These are phyloP conservation scores for Boletus bicolor DNA, from an alignment of 768 basidiomycete species.

Conservation along the genomic window DNA sequence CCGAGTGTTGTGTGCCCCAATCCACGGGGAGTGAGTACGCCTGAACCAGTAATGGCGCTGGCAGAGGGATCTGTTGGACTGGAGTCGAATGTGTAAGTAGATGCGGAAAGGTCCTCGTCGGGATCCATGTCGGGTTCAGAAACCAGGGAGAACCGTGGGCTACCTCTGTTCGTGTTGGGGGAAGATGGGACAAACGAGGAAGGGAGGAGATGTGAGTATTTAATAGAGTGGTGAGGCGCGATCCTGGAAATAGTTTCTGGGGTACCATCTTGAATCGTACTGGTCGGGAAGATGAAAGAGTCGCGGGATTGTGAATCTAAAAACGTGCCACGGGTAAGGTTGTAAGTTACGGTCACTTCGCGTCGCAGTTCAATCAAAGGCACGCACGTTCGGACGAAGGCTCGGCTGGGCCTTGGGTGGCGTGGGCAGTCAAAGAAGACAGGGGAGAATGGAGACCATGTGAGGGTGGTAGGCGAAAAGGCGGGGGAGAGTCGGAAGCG, in stretches of 20 bases:
- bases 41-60: conserved; percentile 5
- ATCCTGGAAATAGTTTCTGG: conserved; percentile 22
- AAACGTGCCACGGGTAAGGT: conserved; percentile 21
- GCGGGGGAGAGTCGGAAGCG: background rate
- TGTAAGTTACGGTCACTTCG: conserved; percentile 8
- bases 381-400: conserved; percentile 27
- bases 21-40: conserved; percentile 23
- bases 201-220: conserved; percentile 13
- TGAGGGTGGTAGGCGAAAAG: background rate
- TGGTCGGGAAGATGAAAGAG: conserved; percentile 39
- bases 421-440: conserved; percentile 10
- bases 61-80: conserved; percentile 7
- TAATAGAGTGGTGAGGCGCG: conserved; percentile 14
- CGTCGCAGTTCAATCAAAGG: conserved; percentile 2
- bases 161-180: conserved; percentile 20
- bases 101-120: conserved; percentile 27
- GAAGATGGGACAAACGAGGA: conserved; percentile 27
- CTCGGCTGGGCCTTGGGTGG: conserved; percentile 17
- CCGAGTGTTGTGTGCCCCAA: conserved; percentile 18
- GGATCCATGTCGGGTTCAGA: conserved; percentile 24
- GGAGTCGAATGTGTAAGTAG: conserved; percentile 30
- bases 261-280: conserved; percentile 22
- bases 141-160: conserved; percentile 22
- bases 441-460: background rate
- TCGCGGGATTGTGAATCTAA: conserved; percentile 30